These are phyloP conservation scores for Sporobolomyces pararoseus DNA, from an alignment of 768 basidiomycete genomes.

Conservation along the genomic window DNA sequence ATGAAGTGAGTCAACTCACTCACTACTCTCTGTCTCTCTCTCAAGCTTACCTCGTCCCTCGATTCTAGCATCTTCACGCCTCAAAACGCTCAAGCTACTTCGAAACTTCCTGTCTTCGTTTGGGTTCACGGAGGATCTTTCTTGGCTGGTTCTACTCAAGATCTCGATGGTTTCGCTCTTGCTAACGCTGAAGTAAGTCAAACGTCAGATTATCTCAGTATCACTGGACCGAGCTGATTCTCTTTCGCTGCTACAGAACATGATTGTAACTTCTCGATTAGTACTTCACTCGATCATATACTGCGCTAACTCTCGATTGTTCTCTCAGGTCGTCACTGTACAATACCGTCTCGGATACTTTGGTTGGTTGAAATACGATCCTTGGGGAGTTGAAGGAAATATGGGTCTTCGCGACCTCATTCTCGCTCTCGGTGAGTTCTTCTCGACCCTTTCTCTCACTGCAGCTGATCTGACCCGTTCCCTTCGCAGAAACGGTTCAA, in stretches of 20 bases:
- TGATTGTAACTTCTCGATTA: too few species aligned
- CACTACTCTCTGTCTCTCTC: slow-evolving; percentile 42
- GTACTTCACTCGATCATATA: too few species aligned
- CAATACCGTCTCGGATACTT: slow-evolving; percentile 79
- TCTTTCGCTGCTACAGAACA: too few species aligned
- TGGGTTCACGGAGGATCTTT: slow-evolving; percentile 75
- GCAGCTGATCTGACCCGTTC: background rate
- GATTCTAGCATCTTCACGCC: slow-evolving; percentile 61
- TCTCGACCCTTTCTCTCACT: background rate
- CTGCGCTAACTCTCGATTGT: background rate
- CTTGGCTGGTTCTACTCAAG: slow-evolving; percentile 64
- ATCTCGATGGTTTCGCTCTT: slow-evolving; percentile 70
- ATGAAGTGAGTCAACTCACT: slow-evolving; percentile 59
- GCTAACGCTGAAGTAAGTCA: slow-evolving; percentile 53
- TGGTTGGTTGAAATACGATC: slow-evolving; percentile 47
- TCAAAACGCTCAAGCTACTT: background rate
- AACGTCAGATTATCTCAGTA: too few species aligned
- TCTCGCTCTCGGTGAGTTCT: slow-evolving; percentile 52
- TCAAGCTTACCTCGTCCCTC: too few species aligned
- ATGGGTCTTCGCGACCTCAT: slow-evolving; percentile 68
- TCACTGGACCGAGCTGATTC: too few species aligned
- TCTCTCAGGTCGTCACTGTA: slow-evolving; percentile 65
- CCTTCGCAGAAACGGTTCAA: slow-evolving; percentile 58
- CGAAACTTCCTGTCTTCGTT: slow-evolving; percentile 47
- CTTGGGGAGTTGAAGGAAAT: slow-evolving; percentile 53